These are phyloP conservation scores for Moesziomyces globuligerus DNA, from an alignment of 1,284 basidiomycete genomes.

Conservation along the genomic window DNA sequence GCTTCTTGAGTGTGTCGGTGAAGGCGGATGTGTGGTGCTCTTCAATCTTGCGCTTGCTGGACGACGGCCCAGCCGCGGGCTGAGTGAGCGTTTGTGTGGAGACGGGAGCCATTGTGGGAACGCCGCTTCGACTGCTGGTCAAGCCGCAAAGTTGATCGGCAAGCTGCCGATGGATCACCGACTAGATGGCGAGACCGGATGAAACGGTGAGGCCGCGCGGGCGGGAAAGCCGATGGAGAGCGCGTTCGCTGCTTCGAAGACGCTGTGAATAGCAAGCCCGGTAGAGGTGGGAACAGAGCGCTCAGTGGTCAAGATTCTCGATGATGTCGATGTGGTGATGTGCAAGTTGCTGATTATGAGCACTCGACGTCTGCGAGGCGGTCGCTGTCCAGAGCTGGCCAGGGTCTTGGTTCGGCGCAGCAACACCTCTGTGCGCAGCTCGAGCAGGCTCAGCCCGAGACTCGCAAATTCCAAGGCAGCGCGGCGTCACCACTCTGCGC, in stretches of 20 bases:
- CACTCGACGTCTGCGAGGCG: no score
- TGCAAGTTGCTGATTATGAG: no score
- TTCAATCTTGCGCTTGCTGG: conserved; percentile 49
- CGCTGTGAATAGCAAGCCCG: no score
- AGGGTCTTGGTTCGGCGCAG: not conserved
- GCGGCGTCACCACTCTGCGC: conserved; percentile 30
- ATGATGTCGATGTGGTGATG: not conserved
- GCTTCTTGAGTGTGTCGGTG: conserved; percentile 56
- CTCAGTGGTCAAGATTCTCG: no score
- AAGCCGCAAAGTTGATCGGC: no score
- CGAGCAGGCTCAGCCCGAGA: conserved; percentile 6
- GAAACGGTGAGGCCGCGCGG: not conserved
- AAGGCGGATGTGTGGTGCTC: conserved; percentile 49
- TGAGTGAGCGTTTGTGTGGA: conserved; percentile 31
- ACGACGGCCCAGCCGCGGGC: conserved; percentile 17
- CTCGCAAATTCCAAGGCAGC: conserved; percentile 1
- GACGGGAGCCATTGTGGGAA: conserved; percentile 41
- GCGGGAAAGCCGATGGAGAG: not conserved
- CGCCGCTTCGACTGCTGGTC: no score
- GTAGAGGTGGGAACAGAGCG: no score
- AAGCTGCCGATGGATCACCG: conserved; percentile 10
- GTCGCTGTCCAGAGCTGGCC: no score
- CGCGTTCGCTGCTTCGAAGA: not conserved
- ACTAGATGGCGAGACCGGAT: not conserved
- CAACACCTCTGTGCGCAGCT: no score